phyloP scores from a whole-genome alignment of 176 grass and related monocot genomes.

The Sorghum bicolor region DNA sequence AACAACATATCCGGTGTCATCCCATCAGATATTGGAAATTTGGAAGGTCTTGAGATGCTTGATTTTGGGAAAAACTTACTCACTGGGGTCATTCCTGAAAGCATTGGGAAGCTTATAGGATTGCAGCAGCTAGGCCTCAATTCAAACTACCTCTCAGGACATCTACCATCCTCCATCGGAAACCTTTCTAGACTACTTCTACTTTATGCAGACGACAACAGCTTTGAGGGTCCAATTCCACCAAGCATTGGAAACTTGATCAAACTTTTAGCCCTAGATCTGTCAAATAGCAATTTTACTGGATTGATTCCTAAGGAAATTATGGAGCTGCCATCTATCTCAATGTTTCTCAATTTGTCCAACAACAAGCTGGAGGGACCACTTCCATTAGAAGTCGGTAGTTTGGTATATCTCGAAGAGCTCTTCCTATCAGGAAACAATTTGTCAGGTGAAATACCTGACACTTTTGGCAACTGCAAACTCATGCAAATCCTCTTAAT shows the following conservation, averaged over 20 bases:
- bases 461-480: slow-evolving; percentile 10
- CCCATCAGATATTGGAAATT: not conserved
- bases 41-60: not conserved
- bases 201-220: not conserved
- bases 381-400: slow-evolving; percentile 4
- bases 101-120: slow-evolving; percentile 18
- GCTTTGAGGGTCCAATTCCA: not conserved
- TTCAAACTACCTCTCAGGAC: not conserved
- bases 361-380: not conserved
- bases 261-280: not conserved
- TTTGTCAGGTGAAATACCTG: slow-evolving; percentile 29
- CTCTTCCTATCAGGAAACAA: not conserved
- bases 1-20: not conserved
- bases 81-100: slow-evolving; percentile 9
- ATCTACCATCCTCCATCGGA: not conserved
- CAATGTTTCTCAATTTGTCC: not conserved
- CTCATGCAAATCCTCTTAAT: slow-evolving; percentile 21
- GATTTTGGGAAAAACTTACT: not conserved
- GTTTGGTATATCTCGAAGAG: not conserved
- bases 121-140: not conserved
- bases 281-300: not conserved
- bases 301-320: not conserved
- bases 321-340: not conserved
- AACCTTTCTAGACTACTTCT: not conserved
- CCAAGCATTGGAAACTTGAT: not conserved